Evolutionary conservation across 257 asterid species (phyloP).

Genomic region (Solanum chilense): DNA sequence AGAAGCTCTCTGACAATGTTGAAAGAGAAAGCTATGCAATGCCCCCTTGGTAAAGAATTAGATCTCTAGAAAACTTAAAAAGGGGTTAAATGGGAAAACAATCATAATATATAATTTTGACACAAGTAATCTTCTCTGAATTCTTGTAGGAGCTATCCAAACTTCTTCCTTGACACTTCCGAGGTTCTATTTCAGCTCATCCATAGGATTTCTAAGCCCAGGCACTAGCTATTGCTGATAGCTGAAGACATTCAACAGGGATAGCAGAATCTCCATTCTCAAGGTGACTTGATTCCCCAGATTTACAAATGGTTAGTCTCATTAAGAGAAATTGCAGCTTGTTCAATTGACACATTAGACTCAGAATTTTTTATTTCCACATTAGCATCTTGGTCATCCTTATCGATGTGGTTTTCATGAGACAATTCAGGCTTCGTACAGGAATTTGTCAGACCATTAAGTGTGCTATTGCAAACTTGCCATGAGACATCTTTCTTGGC

Average conservation of each 20-base stretch:
- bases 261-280: constrained; percentile 17
- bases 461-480: constrained; percentile 1
- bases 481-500: constrained; percentile 4
- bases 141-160: background rate
- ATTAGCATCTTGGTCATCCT: constrained; percentile 7
- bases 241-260: background rate
- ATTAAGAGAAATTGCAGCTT: background rate
- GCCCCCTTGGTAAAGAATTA: background rate
- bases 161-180: background rate
- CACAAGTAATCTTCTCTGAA: background rate
- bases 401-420: constrained; percentile 8
- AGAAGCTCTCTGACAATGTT: background rate
- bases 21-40: background rate
- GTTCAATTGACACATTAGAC: background rate
- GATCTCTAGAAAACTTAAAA: background rate
- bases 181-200: background rate
- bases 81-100: background rate
- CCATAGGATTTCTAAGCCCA: background rate
- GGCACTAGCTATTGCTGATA: background rate
- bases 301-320: constrained; percentile 14
- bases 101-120: background rate
- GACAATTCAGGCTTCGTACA: background rate
- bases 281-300: constrained; percentile 8
- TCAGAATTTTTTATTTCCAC: background rate
- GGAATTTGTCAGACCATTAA: constrained; percentile 2